Evolutionary conservation across 2,329 filamentous ascomycete species (phyloP).

Genomic region (Cladophialophora psammophila): DNA sequence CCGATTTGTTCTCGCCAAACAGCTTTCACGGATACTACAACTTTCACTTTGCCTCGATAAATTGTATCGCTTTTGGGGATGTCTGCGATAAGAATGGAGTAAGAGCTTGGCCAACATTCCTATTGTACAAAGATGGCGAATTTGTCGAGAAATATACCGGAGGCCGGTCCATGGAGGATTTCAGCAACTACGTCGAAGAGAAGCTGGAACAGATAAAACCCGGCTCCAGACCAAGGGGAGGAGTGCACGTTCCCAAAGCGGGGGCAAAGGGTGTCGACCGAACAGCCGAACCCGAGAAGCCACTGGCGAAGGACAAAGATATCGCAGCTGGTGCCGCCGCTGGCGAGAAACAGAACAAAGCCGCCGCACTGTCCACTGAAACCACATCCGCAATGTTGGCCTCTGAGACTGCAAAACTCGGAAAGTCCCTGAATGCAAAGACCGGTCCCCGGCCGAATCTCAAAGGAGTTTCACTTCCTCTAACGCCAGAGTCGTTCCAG

Average conservation of each 20-base stretch:
- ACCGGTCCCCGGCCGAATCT: conserved; percentile 70
- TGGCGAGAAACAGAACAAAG: conserved; percentile 53
- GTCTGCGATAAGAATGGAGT: conserved; percentile 75
- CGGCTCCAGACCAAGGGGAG: conserved; percentile 74
- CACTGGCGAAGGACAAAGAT: conserved; percentile 54
- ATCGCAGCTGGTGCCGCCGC: conserved; percentile 48
- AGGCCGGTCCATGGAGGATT: conserved; percentile 68
- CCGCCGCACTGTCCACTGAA: conserved; percentile 45
- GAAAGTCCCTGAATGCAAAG: conserved; percentile 61
- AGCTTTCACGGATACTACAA: conserved; percentile 84
- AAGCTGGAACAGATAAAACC: conserved; percentile 79
- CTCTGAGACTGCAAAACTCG: conserved; percentile 48
- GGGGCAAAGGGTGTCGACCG: conserved; percentile 65
- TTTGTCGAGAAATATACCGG: conserved; percentile 70
- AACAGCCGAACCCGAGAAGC: conserved; percentile 48
- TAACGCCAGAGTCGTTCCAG: conserved; percentile 87
- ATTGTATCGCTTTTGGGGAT: conserved; percentile 85
- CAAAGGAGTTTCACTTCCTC: conserved; percentile 73
- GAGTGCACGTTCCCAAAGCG: conserved; percentile 72
- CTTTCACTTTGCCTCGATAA: conserved; percentile 84
- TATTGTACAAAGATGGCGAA: conserved; percentile 81
- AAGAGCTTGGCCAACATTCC: conserved; percentile 75
- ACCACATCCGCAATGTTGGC: conserved; percentile 43
- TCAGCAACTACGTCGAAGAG: conserved; percentile 77
- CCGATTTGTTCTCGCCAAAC: conserved; percentile 61